These are phyloP conservation scores for Suhomyces taliae DNA, from an alignment of 1,139 yeast species.

Conservation along the genomic window DNA sequence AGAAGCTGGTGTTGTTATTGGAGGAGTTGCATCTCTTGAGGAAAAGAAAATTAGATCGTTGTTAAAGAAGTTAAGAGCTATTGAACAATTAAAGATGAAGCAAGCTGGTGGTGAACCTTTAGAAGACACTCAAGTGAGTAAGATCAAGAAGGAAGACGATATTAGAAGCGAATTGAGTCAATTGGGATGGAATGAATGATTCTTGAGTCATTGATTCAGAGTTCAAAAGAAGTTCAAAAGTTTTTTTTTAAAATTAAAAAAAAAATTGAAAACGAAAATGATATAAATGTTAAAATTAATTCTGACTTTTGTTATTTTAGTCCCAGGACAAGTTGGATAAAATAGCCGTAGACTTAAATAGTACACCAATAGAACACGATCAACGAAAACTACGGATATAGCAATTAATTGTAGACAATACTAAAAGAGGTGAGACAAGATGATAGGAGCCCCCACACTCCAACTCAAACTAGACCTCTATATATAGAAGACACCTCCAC, in stretches of 20 bases:
- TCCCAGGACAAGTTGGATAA: neutral
- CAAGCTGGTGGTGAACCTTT: slow-evolving; percentile 81
- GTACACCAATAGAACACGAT: neutral
- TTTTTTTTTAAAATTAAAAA: too few relatives aligned
- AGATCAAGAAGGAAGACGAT: slow-evolving; percentile 81
- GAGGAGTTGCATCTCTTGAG: slow-evolving; percentile 69
- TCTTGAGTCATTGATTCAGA: too few relatives aligned
- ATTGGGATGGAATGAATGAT: slow-evolving; percentile 63
- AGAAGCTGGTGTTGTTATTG: slow-evolving; percentile 44
- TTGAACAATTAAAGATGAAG: slow-evolving; percentile 82
- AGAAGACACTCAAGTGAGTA: slow-evolving; percentile 90
- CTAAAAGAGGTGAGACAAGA: too few relatives aligned
- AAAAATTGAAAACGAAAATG: too few relatives aligned
- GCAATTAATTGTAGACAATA: too few relatives aligned
- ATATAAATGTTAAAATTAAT: too few relatives aligned
- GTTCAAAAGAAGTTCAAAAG: too few relatives aligned
- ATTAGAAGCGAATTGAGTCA: slow-evolving; percentile 69
- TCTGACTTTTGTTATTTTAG: too few relatives aligned
- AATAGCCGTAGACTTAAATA: neutral
- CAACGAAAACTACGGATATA: neutral
- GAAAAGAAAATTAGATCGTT: slow-evolving; percentile 91
- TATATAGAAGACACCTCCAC: too few relatives aligned
- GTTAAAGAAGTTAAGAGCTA: slow-evolving; percentile 90
- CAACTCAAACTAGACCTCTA: too few relatives aligned
- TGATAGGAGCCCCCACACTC: too few relatives aligned